A percentile compares a stretch with the other conserved stretches of the same genome.
These are phyloP conservation scores for Candida chauliodis DNA, from an alignment of 805 yeast species.

Conservation along the genomic window DNA sequence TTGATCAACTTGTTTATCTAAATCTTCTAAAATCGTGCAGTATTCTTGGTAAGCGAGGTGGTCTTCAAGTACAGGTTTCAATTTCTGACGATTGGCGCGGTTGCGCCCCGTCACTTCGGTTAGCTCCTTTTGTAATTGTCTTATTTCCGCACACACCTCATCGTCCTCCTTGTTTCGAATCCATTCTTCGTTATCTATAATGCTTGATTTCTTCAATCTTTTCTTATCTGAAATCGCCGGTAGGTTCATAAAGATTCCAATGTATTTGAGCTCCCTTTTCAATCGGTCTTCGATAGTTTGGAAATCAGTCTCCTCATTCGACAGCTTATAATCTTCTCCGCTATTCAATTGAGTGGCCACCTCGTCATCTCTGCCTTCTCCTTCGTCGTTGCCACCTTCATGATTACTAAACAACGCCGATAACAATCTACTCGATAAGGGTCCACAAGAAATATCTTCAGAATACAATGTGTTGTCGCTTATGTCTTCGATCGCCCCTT, in stretches of 20 bases:
- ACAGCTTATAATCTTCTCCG: slow-evolving; percentile 34
- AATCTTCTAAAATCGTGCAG: slow-evolving; percentile 81
- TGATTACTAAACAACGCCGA: slow-evolving; percentile 68
- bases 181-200: slow-evolving; percentile 69
- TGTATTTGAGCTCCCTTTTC: slow-evolving; percentile 80
- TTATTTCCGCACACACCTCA: slow-evolving; percentile 81
- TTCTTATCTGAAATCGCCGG: slow-evolving; percentile 22
- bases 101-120: slow-evolving; percentile 60
- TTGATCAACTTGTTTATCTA: slow-evolving; percentile 96
- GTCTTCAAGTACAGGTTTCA: slow-evolving; percentile 75
- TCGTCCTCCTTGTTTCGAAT: slow-evolving; percentile 82
- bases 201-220: slow-evolving; percentile 18
- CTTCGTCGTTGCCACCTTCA: slow-evolving; percentile 23
- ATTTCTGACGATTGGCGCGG: slow-evolving; percentile 57
- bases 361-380: slow-evolving; percentile 22
- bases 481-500: slow-evolving; percentile 54
- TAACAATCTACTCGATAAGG: slow-evolving; percentile 76
- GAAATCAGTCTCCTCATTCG: slow-evolving; percentile 61
- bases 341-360: slow-evolving; percentile 34
- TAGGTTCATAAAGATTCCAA: slow-evolving; percentile 79
- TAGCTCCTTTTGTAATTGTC: slow-evolving; percentile 68
- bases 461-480: slow-evolving; percentile 63
- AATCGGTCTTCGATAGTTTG: slow-evolving; percentile 81
- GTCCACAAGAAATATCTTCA: slow-evolving; percentile 84
- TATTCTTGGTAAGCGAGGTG: slow-evolving; percentile 96